A percentile compares a stretch with the other conserved stretches of the same genome.
phyloP scores from a whole-genome alignment of 2,329 filamentous ascomycete species.

The Xylaria sp. region DNA sequence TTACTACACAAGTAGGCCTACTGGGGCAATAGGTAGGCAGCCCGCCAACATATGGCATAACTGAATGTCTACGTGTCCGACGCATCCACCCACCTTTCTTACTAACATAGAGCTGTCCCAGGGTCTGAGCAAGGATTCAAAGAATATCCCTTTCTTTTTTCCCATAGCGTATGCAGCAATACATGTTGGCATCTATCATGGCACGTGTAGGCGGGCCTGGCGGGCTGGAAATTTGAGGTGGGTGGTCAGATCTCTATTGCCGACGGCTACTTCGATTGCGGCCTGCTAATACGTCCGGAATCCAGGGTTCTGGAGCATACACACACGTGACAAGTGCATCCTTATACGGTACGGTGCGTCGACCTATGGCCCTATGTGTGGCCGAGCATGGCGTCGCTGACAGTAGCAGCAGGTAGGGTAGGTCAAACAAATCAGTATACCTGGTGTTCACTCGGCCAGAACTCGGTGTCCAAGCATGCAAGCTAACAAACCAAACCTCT shows the following conservation, averaged over 20 bases:
- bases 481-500: not conserved
- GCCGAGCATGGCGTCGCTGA: not conserved
- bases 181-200: not conserved
- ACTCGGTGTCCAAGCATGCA: not conserved
- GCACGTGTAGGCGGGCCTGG: not conserved
- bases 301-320: not conserved
- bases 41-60: not conserved
- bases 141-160: no score
- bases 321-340: conserved; percentile 8
- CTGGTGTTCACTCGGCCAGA: not conserved
- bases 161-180: not conserved
- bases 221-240: not conserved
- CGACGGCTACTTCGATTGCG: not conserved
- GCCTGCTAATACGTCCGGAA: not conserved
- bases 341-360: not conserved
- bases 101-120: not conserved
- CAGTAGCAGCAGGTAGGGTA: not conserved
- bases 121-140: no score
- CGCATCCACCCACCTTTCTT: not conserved
- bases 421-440: no score
- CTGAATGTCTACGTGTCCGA: not conserved
- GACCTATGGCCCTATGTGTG: not conserved
- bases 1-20: not conserved
- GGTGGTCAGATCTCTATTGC: conserved; percentile 21
- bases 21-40: no score